Evolutionary conservation across 176 grass and related monocot genomes (phyloP), one percentile per base, ranked within the genome.

Genomic region (Cenchrus americanus): DNA sequence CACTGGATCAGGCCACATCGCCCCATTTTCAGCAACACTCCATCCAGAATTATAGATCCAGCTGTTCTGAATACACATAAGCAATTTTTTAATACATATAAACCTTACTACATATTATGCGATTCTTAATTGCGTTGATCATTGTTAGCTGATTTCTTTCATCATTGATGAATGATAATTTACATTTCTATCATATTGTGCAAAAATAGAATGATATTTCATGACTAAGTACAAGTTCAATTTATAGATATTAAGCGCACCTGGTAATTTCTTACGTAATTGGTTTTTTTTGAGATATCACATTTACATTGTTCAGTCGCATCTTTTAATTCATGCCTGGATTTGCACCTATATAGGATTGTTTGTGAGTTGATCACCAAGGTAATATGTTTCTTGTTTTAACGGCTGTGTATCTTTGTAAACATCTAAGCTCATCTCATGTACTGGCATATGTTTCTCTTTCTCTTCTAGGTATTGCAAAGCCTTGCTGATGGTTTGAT

Each of bases 401-500:
- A 10, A 72, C 71, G 47, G 42, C 50, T 21, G 27, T 51, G 34
- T 80, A 44, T 46, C 41, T 81, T 32, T 75, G 13, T 75, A 85
- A 61, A 63, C 53, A 69, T 80, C 69, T 44, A 73, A 69, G 52
- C 50, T 74, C 57, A 62, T 76, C 7, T 77, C 61, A 46, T 80
- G n/a, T 58, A 51, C 52, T 47, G 63, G 9, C 57, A 52, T 80
- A 26, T 83, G 14, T 65, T 87, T 24, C 37, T 37, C 48, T 89
- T 88, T 37, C 43, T 67, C 72, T 71, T 66, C 12, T 76, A 99
- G 97, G 86, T 99, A 77, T 92, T 99, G 57, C 93, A 89, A 86
- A 87, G 89, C 54, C 84, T 99, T 78, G 83, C 87, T 80, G 87
- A 91, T 78, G 91, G 83, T 30, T 83, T 99, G 63, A 77, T 99